phyloP scores from a whole-genome alignment of 2,329 filamentous ascomycete genomes.

The Colletotrichum navitas region DNA sequence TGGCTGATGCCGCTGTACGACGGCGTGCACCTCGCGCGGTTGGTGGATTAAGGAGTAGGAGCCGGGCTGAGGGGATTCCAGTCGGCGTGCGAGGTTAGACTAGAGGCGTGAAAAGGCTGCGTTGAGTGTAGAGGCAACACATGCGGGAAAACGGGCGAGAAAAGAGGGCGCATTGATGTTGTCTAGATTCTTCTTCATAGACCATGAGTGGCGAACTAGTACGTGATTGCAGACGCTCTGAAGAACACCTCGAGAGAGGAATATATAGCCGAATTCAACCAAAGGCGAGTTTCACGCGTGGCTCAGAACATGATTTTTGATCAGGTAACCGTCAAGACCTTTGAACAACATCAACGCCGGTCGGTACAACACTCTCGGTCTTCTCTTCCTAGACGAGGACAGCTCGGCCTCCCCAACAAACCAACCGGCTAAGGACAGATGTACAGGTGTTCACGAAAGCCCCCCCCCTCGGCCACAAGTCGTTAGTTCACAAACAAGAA shows the following conservation, averaged over 20 bases:
- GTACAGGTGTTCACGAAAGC: not conserved
- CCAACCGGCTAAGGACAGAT: not conserved
- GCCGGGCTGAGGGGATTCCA: not conserved
- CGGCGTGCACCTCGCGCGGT: conserved; percentile 55
- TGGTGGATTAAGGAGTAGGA: conserved; percentile 49
- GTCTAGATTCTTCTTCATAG: not conserved
- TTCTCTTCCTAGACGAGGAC: not conserved
- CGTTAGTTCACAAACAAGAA: not conserved
- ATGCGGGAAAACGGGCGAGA: not conserved
- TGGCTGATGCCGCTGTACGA: conserved; percentile 60
- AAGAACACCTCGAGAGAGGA: not conserved
- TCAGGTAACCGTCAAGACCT: too few species aligned
- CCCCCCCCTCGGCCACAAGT: not conserved
- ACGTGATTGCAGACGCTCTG: not conserved
- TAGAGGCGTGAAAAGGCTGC: too few species aligned
- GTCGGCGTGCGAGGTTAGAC: not conserved
- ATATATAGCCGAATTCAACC: not conserved
- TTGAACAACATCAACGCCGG: not conserved
- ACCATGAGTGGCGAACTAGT: not conserved
- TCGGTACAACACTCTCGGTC: too few species aligned
- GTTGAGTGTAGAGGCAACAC: not conserved
- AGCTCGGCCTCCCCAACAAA: not conserved
- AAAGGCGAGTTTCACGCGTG: not conserved
- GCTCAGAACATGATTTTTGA: too few species aligned
- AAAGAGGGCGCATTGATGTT: not conserved